Evolutionary conservation across 768 basidiomycete genomes (phyloP).

Genomic region (Boletus rex-veris): DNA sequence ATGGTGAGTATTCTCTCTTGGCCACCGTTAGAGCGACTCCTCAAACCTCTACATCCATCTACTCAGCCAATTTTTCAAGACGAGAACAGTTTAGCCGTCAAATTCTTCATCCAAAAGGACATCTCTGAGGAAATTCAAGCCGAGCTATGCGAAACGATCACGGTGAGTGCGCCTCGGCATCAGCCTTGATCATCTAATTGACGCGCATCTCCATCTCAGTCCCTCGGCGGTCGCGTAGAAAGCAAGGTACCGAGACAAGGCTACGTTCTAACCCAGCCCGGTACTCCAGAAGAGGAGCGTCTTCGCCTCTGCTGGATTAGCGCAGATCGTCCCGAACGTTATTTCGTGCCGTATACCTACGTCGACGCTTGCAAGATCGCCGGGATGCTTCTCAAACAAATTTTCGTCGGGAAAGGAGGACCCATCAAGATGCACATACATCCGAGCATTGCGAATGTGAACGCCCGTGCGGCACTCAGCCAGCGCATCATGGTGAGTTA

Average conservation of each 20-base stretch:
- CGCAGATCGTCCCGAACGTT: slow-evolving; percentile 65
- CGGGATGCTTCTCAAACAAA: slow-evolving; percentile 69
- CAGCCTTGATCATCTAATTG: slow-evolving; percentile 2
- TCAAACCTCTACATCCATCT: neutral
- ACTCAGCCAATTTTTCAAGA: slow-evolving; percentile 71
- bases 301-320: slow-evolving; percentile 72
- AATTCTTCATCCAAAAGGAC: slow-evolving; percentile 85
- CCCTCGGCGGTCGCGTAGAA: slow-evolving; percentile 74
- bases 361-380: slow-evolving; percentile 84
- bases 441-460: slow-evolving; percentile 74
- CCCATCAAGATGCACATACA: slow-evolving; percentile 80
- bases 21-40: neutral
- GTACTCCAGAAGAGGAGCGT: slow-evolving; percentile 68
- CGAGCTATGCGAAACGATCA: slow-evolving; percentile 70
- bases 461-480: slow-evolving; percentile 61
- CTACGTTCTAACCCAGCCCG: slow-evolving; percentile 66
- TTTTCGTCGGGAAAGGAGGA: slow-evolving; percentile 62
- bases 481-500: slow-evolving; percentile 64
- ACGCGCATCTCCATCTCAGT: slow-evolving; percentile 34
- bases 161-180: slow-evolving; percentile 38
- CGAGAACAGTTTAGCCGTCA: slow-evolving; percentile 60
- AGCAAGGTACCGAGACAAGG: slow-evolving; percentile 75
- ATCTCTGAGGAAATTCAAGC: slow-evolving; percentile 63
- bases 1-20: slow-evolving; percentile 21
- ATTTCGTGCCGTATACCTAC: slow-evolving; percentile 78